Evolutionary conservation across 129 eudicot genomes (phyloP).

Genomic region (Solidago caesia): DNA sequence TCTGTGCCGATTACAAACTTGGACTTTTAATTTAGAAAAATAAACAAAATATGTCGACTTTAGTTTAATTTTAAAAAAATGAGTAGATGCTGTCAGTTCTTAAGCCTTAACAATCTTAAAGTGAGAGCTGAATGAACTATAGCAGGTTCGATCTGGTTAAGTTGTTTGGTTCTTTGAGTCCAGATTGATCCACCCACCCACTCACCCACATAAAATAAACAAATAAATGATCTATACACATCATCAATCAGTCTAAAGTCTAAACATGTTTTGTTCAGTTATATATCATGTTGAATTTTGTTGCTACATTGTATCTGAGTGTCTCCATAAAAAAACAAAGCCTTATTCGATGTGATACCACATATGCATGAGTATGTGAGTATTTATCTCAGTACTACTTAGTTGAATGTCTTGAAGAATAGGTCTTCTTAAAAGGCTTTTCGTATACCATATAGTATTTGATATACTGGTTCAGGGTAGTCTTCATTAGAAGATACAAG

Average conservation of each 20-base stretch:
- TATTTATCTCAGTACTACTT: not conserved
- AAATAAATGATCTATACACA: not conserved
- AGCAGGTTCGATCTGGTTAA: not conserved
- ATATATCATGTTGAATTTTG: not conserved
- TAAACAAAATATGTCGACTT: too few relatives aligned
- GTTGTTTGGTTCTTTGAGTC: not conserved
- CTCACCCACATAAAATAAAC: too few relatives aligned
- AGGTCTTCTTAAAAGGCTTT: not conserved
- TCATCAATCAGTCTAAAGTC: not conserved
- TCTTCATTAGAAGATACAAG: not conserved
- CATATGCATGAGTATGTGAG: not conserved
- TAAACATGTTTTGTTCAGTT: not conserved
- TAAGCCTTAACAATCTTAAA: too few relatives aligned
- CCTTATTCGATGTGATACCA: not conserved
- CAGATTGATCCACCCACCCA: not conserved
- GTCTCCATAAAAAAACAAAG: not conserved
- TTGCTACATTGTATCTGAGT: not conserved
- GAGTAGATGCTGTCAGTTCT: too few relatives aligned
- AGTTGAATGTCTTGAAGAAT: not conserved
- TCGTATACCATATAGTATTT: not conserved
- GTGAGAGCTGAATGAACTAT: not conserved
- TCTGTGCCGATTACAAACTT: conserved; percentile 4
- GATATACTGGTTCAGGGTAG: not conserved
- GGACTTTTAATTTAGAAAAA: not conserved
- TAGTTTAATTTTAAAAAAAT: too few relatives aligned